phyloP scores from a whole-genome alignment of 208 protist genomes.

The Trichomonas gallinae region DNA sequence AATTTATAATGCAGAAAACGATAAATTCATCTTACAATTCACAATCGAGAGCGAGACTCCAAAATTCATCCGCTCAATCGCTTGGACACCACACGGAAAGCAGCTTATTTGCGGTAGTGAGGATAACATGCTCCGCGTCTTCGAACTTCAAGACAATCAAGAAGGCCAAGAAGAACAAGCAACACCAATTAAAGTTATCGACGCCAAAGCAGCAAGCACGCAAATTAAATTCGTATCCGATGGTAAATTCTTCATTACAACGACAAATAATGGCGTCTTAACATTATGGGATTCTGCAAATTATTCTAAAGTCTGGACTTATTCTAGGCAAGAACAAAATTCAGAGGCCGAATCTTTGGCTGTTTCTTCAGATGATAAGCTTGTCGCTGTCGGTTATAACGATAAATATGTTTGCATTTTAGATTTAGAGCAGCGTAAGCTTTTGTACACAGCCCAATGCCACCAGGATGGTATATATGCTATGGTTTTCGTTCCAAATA shows the following conservation, averaged over 20 bases:
- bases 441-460: neutral
- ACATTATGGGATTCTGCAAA: neutral
- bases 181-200: neutral
- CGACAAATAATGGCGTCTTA: neutral
- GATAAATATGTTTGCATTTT: neutral
- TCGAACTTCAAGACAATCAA: neutral
- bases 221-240: neutral
- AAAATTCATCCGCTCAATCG: neutral
- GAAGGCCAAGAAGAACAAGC: neutral
- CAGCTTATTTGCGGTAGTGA: neutral
- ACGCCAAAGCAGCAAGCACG: neutral
- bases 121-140: neutral
- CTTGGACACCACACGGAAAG: neutral
- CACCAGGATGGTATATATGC: neutral
- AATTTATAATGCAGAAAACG: neutral
- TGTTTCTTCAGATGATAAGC: neutral
- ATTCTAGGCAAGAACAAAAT: neutral
- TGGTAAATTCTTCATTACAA: neutral
- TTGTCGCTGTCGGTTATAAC: neutral
- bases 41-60: neutral
- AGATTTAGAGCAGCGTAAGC: neutral
- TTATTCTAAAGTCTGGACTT: neutral
- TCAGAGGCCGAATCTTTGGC: neutral
- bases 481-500: neutral
- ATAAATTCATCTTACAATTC: neutral